Evolutionary conservation across 495 filamentous ascomycete genomes (phyloP), one percentile per base, ranked within the genome.

Genomic region (Venustampulla echinocandica): DNA sequence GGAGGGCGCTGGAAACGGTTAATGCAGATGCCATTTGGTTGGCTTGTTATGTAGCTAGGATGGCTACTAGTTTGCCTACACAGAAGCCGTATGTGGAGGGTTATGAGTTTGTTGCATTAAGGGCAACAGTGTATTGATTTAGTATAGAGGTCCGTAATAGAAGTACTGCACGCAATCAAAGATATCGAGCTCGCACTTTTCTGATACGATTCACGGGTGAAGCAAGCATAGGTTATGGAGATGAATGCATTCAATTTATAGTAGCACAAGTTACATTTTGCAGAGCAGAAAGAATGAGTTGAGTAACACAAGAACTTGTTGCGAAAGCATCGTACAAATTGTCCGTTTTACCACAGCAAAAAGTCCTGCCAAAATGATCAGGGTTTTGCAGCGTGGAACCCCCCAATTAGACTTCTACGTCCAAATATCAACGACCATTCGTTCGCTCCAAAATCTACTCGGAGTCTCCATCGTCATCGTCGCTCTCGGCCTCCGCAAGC

Each of bases 401-500:
- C n/a, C n/a, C n/a, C n/a, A n/a, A n/a, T n/a, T n/a, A n/a, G n/a
- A n/a, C n/a, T n/a, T n/a, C n/a, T n/a, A n/a, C n/a, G n/a, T n/a
- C n/a, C n/a, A n/a, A n/a, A n/a, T n/a, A n/a, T n/a, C n/a, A n/a
- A n/a, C n/a, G n/a, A n/a, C n/a, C n/a, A n/a, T n/a, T n/a, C n/a
- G n/a, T n/a, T n/a, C n/a, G n/a, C n/a, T n/a, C n/a, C n/a, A n/a
- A n/a, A n/a, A 27, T 10, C 47, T 74, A 69, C 22, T 71, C 69
- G 4, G 84, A 82, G 14, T 84, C 80, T 18, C 76, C 75, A n/a
- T 90, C 87, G 14, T 77, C 76, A 18, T 77, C 75, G 13, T 90
- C 87, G 50, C 93, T 89, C 61, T 83, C 84, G 40, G 92, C 93
- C 58, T 79, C 87, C 58, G 87, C 77, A 27, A 98, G 85, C 92